Conservation (phyloP, 345 rosid species). For the Camelina neglecta region DNA sequence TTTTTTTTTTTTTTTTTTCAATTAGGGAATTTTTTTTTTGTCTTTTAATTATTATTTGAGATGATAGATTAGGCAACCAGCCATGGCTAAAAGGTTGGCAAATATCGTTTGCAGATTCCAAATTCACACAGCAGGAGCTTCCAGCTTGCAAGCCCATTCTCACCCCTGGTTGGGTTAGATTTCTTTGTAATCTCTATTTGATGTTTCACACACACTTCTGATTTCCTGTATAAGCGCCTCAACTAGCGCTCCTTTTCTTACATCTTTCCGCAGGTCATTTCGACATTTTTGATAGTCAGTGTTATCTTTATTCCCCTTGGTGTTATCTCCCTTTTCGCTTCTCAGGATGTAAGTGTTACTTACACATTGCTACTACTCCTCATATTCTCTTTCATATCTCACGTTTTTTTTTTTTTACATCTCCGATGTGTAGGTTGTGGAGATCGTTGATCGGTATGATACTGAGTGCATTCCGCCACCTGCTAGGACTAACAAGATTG, state of each 20-base stretch:
- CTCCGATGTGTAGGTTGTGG: constrained; percentile 71
- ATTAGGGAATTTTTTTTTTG: not conserved
- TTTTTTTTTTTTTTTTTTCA: no score
- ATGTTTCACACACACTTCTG: not conserved
- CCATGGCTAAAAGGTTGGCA: constrained; percentile 1
- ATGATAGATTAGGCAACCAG: not conserved
- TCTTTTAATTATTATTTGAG: not conserved
- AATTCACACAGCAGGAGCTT: constrained; percentile 95
- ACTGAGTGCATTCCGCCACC: constrained; percentile 63
- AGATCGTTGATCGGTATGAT: constrained; percentile 84
- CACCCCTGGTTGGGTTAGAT: constrained; percentile 91
- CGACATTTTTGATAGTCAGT: constrained; percentile 87
- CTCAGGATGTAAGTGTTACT: constrained; percentile 69
- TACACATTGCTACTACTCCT: constrained; percentile 18
- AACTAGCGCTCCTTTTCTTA: not conserved
- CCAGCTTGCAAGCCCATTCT: constrained; percentile 99
- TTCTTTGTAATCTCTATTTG: not conserved
- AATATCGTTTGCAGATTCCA: constrained; percentile 68
- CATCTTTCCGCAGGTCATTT: constrained; percentile 69
- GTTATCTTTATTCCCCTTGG: constrained; percentile 95
- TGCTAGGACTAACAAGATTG: constrained; percentile 57
- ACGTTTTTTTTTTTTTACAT: constrained; percentile 1
- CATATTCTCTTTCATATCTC: constrained; percentile 20
- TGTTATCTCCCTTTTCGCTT: constrained; percentile 85
- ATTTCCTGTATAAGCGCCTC: not conserved